These are phyloP conservation scores for Fusarium nanum DNA, from an alignment of 2,329 filamentous ascomycete species.

Conservation along the genomic window DNA sequence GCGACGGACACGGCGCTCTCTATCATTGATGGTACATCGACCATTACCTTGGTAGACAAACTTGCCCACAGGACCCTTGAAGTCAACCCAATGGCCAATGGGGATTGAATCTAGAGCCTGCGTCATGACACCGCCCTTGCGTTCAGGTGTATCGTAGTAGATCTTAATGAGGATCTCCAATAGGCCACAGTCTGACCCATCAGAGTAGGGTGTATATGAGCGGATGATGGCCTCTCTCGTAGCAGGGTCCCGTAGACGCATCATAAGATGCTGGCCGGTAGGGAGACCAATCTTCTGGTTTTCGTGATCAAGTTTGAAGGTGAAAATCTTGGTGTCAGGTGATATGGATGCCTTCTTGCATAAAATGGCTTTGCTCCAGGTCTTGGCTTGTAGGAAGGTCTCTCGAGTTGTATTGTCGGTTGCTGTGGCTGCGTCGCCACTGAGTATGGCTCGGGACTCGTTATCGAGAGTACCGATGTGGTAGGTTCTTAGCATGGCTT, in stretches of 20 bases:
- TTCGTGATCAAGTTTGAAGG: conserved; percentile 79
- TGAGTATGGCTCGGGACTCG: conserved; percentile 65
- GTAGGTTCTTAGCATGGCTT: conserved; percentile 87
- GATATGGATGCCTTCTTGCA: conserved; percentile 76
- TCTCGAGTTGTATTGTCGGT: conserved; percentile 59
- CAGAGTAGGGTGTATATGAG: conserved; percentile 86
- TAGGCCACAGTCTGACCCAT: conserved; percentile 67
- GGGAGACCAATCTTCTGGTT: conserved; percentile 80
- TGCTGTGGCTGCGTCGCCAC: conserved; percentile 51
- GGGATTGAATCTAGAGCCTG: conserved; percentile 79
- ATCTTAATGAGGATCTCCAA: conserved; percentile 86
- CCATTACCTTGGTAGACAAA: conserved; percentile 83
- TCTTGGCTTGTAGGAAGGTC: conserved; percentile 76
- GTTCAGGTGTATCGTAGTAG: conserved; percentile 71
- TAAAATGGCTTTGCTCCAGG: conserved; percentile 80
- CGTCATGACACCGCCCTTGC: conserved; percentile 82
- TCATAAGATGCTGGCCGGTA: conserved; percentile 87
- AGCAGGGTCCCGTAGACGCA: conserved; percentile 79
- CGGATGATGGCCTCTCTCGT: conserved; percentile 81
- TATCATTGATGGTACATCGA: conserved; percentile 68
- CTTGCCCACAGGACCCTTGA: conserved; percentile 89
- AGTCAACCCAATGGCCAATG: conserved; percentile 78
- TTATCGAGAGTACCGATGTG: conserved; percentile 83
- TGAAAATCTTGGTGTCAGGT: conserved; percentile 83
- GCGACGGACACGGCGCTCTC: conserved; percentile 66